Percentiles rank a stretch among this genome's conserved stretches.
Evolutionary conservation across 2,329 filamentous ascomycete species (phyloP).

Genomic region (Ophiocordyceps robertsii): DNA sequence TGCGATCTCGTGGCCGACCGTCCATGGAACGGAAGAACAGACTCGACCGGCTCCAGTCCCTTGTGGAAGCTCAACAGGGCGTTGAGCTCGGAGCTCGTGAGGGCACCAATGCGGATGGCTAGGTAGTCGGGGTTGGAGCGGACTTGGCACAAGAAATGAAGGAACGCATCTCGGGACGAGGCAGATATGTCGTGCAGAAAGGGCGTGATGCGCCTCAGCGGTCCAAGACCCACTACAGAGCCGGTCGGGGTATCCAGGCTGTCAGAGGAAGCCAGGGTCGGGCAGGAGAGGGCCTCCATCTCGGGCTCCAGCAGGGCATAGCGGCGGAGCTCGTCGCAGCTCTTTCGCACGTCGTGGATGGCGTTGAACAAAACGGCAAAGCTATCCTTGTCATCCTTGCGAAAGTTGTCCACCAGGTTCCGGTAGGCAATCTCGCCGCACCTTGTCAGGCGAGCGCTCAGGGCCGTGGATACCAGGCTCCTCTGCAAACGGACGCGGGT

Average conservation of each 20-base stretch:
- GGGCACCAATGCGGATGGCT: slow-evolving; percentile 63
- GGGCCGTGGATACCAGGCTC: slow-evolving; percentile 59
- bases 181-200: slow-evolving; percentile 64
- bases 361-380: slow-evolving; percentile 67
- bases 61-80: slow-evolving; percentile 68
- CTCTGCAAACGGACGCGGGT: slow-evolving; percentile 61
- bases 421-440: slow-evolving; percentile 63
- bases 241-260: slow-evolving; percentile 33
- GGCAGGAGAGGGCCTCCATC: slow-evolving; percentile 42
- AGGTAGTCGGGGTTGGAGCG: slow-evolving; percentile 81
- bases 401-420: slow-evolving; percentile 66
- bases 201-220: slow-evolving; percentile 30
- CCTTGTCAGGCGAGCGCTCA: slow-evolving; percentile 60
- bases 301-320: slow-evolving; percentile 62
- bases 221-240: slow-evolving; percentile 22
- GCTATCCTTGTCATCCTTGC: slow-evolving; percentile 63
- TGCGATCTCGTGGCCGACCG: slow-evolving; percentile 32
- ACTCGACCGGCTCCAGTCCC: slow-evolving; percentile 68
- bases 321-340: slow-evolving; percentile 58
- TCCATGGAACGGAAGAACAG: slow-evolving; percentile 60
- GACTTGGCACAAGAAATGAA: slow-evolving; percentile 69
- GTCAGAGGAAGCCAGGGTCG: slow-evolving; percentile 29
- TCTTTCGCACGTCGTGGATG: slow-evolving; percentile 65
- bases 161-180: slow-evolving; percentile 59
- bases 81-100: slow-evolving; percentile 65